Conservation (phyloP, 768 basidiomycete species). For the Tephrocybe sp. region DNA sequence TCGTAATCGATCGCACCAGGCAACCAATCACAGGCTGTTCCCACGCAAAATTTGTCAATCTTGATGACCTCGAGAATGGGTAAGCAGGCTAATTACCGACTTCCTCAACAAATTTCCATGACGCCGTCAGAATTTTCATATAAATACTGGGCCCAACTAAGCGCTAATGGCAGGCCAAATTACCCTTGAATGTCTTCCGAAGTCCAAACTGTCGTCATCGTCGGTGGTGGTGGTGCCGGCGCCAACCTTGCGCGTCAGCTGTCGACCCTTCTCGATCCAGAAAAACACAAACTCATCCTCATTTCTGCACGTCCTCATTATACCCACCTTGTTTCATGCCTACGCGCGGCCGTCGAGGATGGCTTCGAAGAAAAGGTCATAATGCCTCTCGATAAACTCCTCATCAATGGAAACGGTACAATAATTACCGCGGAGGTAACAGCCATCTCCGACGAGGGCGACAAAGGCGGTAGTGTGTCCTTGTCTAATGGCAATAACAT, state of each 20-base stretch:
- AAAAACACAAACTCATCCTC: conserved; percentile 52
- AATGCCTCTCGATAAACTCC: conserved; percentile 52
- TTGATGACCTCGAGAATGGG: neutral
- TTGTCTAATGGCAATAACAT: conserved; percentile 52
- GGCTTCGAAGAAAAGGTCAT: conserved; percentile 43
- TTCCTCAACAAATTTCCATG: too few relatives aligned
- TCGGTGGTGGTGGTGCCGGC: conserved; percentile 62
- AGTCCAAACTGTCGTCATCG: conserved; percentile 31
- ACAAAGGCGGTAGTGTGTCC: conserved; percentile 45
- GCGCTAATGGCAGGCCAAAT: neutral
- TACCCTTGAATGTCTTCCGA: conserved; percentile 7
- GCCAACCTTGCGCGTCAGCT: conserved; percentile 45
- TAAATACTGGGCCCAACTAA: neutral
- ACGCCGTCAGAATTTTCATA: too few relatives aligned
- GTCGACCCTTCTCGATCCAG: conserved; percentile 45
- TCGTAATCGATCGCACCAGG: too few relatives aligned
- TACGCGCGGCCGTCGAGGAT: conserved; percentile 53
- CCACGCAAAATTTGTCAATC: neutral
- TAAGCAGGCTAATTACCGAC: too few relatives aligned
- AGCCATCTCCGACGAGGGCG: conserved; percentile 26
- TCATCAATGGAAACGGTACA: conserved; percentile 44
- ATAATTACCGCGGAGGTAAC: conserved; percentile 42
- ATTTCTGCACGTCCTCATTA: conserved; percentile 52
- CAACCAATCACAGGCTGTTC: neutral
- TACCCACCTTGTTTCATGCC: conserved; percentile 44